Evolutionary conservation across 805 yeast genomes (phyloP).

Genomic region (Candida montana): DNA sequence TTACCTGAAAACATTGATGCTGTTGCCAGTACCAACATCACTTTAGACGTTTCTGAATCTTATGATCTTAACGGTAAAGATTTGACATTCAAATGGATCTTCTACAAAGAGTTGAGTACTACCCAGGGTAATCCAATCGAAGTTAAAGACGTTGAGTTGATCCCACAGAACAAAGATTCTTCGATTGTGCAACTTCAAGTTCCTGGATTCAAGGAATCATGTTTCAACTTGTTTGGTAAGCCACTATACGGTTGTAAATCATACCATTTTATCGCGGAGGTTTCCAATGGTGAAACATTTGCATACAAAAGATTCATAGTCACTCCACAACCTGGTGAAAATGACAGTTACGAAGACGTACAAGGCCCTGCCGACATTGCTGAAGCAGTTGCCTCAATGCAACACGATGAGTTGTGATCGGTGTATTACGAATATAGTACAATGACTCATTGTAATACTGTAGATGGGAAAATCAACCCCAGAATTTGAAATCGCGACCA

Average conservation of each 20-base stretch:
- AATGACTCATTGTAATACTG: too few species aligned
- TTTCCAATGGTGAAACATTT: constrained; percentile 2
- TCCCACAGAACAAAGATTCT: constrained; percentile 7
- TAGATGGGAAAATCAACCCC: too few species aligned
- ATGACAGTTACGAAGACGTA: neutral
- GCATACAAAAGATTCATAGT: constrained; percentile 5
- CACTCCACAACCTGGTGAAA: constrained; percentile 1
- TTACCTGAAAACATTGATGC: constrained; percentile 17
- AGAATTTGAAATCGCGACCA: too few species aligned
- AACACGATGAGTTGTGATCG: neutral
- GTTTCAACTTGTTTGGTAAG: constrained; percentile 9
- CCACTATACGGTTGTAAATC: constrained; percentile 14
- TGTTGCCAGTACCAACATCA: constrained; percentile 13
- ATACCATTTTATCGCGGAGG: constrained; percentile 24
- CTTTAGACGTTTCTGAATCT: constrained; percentile 23
- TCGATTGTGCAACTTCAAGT: constrained; percentile 11
- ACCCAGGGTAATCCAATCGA: constrained; percentile 21
- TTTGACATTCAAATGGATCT: constrained; percentile 24
- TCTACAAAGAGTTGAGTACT: constrained; percentile 21
- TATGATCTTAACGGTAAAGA: constrained; percentile 22
- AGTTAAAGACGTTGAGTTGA: constrained; percentile 15
- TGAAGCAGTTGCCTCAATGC: neutral
- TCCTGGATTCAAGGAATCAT: constrained; percentile 11
- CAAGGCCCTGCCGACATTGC: neutral
- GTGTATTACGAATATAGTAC: too few species aligned